Conservation (phyloP, 2,329 filamentous ascomycete species). For the Phyllosticta citriasiana region DNA sequence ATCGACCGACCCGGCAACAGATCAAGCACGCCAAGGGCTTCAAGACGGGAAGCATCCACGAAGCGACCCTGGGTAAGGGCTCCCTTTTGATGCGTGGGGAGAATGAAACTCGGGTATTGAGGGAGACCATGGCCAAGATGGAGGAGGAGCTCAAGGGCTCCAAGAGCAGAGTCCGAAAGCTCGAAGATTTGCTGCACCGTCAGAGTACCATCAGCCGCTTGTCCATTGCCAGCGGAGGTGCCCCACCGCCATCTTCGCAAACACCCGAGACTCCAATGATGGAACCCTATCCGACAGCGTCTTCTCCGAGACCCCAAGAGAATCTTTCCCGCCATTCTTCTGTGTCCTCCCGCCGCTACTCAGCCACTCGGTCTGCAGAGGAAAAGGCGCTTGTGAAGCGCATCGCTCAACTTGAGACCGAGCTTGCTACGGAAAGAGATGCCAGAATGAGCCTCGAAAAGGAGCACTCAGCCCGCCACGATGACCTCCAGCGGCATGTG, state of each 20-base stretch:
- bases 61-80: slow-evolving; percentile 76
- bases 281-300: slow-evolving; percentile 21
- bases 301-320: slow-evolving; percentile 28
- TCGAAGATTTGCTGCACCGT: slow-evolving; percentile 86
- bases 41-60: slow-evolving; percentile 91
- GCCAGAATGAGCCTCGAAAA: slow-evolving; percentile 56
- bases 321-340: slow-evolving; percentile 49
- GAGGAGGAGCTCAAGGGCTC: slow-evolving; percentile 65
- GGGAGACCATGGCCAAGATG: slow-evolving; percentile 46
- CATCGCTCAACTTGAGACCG: slow-evolving; percentile 61
- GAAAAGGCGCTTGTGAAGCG: slow-evolving; percentile 54
- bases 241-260: slow-evolving; percentile 22
- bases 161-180: slow-evolving; percentile 80
- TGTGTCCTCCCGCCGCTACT: slow-evolving; percentile 50
- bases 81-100: slow-evolving; percentile 79
- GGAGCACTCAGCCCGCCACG: slow-evolving; percentile 50
- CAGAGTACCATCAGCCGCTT: slow-evolving; percentile 53
- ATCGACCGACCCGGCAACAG: slow-evolving; percentile 75
- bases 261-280: slow-evolving; percentile 28
- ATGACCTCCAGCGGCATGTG: slow-evolving; percentile 56
- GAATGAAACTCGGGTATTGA: slow-evolving; percentile 56
- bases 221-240: slow-evolving; percentile 38
- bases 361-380: slow-evolving; percentile 48
- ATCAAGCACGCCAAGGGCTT: slow-evolving; percentile 82
- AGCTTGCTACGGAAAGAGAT: slow-evolving; percentile 65